Percentiles rank a stretch among this genome's conserved stretches.
These are phyloP conservation scores for Poa pratensis DNA, from an alignment of 176 grass and related monocot species.

Conservation along the genomic window DNA sequence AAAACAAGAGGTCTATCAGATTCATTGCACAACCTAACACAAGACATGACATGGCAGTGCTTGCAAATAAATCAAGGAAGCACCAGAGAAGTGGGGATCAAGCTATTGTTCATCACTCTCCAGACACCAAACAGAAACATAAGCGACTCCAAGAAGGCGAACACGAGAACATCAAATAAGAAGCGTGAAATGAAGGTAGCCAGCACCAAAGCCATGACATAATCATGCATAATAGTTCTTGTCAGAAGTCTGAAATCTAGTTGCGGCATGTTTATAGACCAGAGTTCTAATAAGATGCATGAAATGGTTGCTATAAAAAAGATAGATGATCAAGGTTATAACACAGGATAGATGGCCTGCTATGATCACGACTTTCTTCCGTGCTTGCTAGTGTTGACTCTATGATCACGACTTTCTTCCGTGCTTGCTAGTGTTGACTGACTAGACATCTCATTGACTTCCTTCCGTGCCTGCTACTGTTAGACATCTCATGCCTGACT, in stretches of 20 bases:
- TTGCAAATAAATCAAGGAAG: background rate
- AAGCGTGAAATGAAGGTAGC: background rate
- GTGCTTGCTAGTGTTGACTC: background rate
- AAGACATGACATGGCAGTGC: background rate
- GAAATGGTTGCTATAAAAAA: background rate
- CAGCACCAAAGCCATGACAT: background rate
- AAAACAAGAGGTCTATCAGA: background rate
- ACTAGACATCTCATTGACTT: slow-evolving; percentile 3
- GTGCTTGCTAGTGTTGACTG: background rate
- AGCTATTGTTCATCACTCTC: background rate
- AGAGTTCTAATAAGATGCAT: background rate
- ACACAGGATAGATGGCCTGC: background rate
- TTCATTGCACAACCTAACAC: background rate
- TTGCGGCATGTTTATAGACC: background rate
- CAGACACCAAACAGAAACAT: background rate
- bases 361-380: background rate
- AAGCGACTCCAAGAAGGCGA: background rate
- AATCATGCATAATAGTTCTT: background rate
- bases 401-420: slow-evolving; percentile 1
- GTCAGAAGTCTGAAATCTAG: background rate
- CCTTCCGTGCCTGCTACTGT: background rate
- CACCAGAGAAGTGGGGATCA: background rate
- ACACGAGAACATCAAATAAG: background rate
- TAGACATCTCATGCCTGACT: slow-evolving; percentile 1
- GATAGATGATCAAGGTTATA: background rate